Percentiles rank a stretch among this genome's conserved stretches.
These are phyloP conservation scores for Termitomyces titanicus DNA, from an alignment of 768 basidiomycete species.

Conservation along the genomic window DNA sequence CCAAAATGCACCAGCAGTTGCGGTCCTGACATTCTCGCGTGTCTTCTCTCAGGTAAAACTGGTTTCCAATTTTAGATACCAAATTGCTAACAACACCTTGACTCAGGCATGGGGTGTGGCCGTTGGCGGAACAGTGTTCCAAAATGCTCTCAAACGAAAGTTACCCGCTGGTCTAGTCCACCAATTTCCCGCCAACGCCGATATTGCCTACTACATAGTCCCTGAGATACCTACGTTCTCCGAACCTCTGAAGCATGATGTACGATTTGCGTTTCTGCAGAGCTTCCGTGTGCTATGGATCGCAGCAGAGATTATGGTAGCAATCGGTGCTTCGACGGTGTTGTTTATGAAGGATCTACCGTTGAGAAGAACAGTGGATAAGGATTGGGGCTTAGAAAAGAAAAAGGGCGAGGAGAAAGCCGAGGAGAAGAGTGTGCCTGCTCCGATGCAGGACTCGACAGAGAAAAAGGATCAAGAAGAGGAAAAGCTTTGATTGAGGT, in stretches of 20 bases:
- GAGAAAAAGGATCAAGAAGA: not conserved
- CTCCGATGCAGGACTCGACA: not conserved
- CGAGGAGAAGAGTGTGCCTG: not conserved
- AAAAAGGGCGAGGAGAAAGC: not conserved
- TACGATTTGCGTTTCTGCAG: conserved; percentile 10
- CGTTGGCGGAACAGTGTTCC: conserved; percentile 46
- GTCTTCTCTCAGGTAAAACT: conserved; percentile 29
- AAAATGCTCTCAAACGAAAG: conserved; percentile 40
- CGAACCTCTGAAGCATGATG: conserved; percentile 20
- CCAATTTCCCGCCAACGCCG: conserved; percentile 31
- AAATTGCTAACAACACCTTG: not conserved
- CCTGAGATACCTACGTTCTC: conserved; percentile 33
- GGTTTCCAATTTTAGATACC: not conserved
- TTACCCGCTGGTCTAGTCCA: conserved; percentile 37
- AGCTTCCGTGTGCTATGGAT: conserved; percentile 14
- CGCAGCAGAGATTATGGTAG: conserved; percentile 8
- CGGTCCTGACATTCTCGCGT: conserved; percentile 37
- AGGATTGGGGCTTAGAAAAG: conserved; percentile 6
- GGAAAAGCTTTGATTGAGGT: not conserved
- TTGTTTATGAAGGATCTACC: conserved; percentile 6
- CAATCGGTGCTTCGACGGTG: conserved; percentile 1
- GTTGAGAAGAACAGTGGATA: conserved; percentile 6
- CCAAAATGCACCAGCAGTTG: conserved; percentile 40
- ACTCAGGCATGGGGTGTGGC: conserved; percentile 47
- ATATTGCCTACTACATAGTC: conserved; percentile 44